Evolutionary conservation across 2,329 filamentous ascomycete genomes (phyloP).

Genomic region (Colletotrichum nymphaeae): DNA sequence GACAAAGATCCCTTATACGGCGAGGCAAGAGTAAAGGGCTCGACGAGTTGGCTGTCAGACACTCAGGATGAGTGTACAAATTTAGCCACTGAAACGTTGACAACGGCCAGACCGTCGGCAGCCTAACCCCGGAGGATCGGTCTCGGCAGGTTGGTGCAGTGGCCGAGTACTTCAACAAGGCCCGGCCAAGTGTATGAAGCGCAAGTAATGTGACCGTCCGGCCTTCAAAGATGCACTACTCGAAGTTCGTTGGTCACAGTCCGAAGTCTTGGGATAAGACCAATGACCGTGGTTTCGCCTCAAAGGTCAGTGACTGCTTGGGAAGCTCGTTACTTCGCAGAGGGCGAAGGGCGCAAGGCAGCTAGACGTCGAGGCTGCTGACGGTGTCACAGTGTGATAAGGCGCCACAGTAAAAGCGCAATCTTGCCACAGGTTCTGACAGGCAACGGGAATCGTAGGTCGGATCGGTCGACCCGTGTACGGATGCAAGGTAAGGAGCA

Average conservation of each 20-base stretch:
- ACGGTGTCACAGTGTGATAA: not conserved
- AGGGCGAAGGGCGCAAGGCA: not conserved
- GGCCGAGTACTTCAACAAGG: slow-evolving; percentile 9
- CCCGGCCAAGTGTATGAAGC: not conserved
- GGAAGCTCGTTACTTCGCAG: not conserved
- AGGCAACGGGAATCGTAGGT: not conserved
- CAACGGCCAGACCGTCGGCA: slow-evolving; percentile 9
- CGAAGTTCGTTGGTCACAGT: not conserved
- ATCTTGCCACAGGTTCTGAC: slow-evolving; percentile 1
- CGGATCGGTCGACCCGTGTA: not conserved
- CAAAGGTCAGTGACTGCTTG: not conserved
- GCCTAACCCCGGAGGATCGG: not conserved
- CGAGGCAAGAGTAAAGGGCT: not conserved
- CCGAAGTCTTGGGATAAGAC: not conserved
- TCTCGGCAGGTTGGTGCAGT: slow-evolving; percentile 1
- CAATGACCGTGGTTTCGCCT: not conserved
- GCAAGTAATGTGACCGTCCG: not conserved
- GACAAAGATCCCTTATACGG: slow-evolving; percentile 10
- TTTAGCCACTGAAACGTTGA: slow-evolving; percentile 17
- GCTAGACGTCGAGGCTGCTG: slow-evolving; percentile 12
- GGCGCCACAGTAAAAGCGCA: not conserved
- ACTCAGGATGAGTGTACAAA: not conserved
- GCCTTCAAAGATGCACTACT: not conserved
- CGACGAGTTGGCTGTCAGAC: slow-evolving; percentile 5
- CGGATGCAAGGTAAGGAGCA: not conserved